Conservation (phyloP, 2,329 filamentous ascomycete genomes). For the Hirsutella minnesotensis region DNA sequence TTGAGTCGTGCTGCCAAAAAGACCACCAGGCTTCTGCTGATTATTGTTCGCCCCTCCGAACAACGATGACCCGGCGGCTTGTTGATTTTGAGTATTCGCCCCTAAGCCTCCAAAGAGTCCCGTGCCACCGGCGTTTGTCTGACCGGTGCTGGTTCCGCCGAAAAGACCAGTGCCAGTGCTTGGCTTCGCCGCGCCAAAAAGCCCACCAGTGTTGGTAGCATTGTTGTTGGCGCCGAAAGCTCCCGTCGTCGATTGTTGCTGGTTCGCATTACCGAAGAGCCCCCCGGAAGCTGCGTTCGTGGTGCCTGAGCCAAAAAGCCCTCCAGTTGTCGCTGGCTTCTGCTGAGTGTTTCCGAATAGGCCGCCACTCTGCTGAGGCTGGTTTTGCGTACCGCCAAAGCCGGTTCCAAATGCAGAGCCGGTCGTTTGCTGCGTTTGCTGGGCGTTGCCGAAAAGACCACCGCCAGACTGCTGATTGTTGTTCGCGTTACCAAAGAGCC, state of each 20-base stretch:
- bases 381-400: constrained; percentile 25
- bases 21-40: constrained; percentile 29
- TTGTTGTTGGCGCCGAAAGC: constrained; percentile 24
- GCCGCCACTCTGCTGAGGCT: constrained; percentile 21
- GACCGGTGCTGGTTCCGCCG: constrained; percentile 20
- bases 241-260: constrained; percentile 25
- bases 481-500: constrained; percentile 28
- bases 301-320: constrained; percentile 21
- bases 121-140: constrained; percentile 22
- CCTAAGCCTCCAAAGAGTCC: constrained; percentile 32
- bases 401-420: constrained; percentile 15
- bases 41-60: constrained; percentile 31
- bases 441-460: constrained; percentile 32
- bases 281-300: constrained; percentile 22
- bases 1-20: constrained; percentile 40
- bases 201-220: constrained; percentile 17
- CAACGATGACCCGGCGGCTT: constrained; percentile 30
- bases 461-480: constrained; percentile 23
- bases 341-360: constrained; percentile 34
- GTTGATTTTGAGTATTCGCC: constrained; percentile 23
- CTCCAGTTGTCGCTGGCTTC: constrained; percentile 20
- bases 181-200: constrained; percentile 27
- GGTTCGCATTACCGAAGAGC: constrained; percentile 30
- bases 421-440: constrained; percentile 16
- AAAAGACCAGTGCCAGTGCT: constrained; percentile 27